phyloP scores from a whole-genome alignment of 2,329 filamentous ascomycete genomes.

The Aspergillus sp. region DNA sequence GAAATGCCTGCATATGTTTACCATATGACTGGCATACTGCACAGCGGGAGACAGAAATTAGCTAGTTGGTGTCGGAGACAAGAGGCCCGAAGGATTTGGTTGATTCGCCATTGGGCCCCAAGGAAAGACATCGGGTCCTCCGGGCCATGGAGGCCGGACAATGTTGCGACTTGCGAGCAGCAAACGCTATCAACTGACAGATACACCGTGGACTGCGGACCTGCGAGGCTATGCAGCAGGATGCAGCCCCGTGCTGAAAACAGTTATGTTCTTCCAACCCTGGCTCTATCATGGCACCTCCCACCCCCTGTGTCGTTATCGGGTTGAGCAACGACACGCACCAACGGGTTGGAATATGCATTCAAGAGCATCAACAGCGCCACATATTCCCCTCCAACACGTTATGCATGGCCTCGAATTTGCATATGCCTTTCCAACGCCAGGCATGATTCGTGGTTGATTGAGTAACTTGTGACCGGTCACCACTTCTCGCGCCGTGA shows the following conservation, averaged over 20 bases:
- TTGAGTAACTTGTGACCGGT: not conserved
- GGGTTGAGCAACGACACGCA: not conserved
- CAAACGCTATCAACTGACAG: no score
- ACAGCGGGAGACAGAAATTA: not conserved
- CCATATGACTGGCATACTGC: not conserved
- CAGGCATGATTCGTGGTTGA: not conserved
- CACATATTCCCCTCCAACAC: not conserved
- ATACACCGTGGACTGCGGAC: no score
- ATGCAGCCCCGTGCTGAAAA: not conserved
- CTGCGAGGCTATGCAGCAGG: not conserved
- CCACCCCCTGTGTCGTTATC: not conserved
- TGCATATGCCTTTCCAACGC: not conserved
- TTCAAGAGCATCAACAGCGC: not conserved
- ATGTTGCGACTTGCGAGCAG: no score
- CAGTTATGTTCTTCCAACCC: not conserved
- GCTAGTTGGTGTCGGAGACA: not conserved
- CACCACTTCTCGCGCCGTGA: not conserved
- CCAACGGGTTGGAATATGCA: not conserved
- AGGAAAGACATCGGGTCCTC: no score
- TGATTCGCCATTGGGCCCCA: not conserved
- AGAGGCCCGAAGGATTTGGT: not conserved
- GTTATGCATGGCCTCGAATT: not conserved
- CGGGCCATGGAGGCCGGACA: no score
- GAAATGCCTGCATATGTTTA: constrained; percentile 3
- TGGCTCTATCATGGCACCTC: not conserved